Evolutionary conservation across 2,329 filamentous ascomycete genomes (phyloP).

Genomic region (Calonectria pseudoturangicola): DNA sequence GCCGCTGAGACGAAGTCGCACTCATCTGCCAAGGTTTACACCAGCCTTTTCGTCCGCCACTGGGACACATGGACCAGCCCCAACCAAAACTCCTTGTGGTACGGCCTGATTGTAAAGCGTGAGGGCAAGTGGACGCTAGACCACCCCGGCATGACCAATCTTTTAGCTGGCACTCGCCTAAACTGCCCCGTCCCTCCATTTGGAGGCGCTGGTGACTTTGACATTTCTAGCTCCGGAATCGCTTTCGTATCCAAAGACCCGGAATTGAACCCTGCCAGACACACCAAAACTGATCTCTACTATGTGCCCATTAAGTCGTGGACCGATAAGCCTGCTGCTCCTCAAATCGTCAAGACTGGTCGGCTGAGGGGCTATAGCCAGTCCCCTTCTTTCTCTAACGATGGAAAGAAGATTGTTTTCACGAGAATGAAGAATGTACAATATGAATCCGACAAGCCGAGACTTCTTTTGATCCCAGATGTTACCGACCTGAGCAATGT

Average conservation of each 20-base stretch:
- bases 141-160: slow-evolving; percentile 74
- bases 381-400: slow-evolving; percentile 82
- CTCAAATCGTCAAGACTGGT: slow-evolving; percentile 72
- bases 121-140: slow-evolving; percentile 65
- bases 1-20: slow-evolving; percentile 75
- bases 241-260: slow-evolving; percentile 87
- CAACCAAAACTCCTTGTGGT: slow-evolving; percentile 84
- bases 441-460: slow-evolving; percentile 86
- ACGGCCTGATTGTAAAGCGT: slow-evolving; percentile 74
- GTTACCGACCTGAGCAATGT: slow-evolving; percentile 74
- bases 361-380: slow-evolving; percentile 78
- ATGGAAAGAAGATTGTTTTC: slow-evolving; percentile 83
- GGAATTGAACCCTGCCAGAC: slow-evolving; percentile 79
- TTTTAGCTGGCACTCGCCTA: slow-evolving; percentile 75
- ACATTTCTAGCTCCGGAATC: slow-evolving; percentile 79
- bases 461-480: slow-evolving; percentile 79
- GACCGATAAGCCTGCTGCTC: slow-evolving; percentile 70
- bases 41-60: slow-evolving; percentile 85
- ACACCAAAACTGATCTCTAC: slow-evolving; percentile 90
- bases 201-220: slow-evolving; percentile 87
- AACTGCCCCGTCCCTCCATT: slow-evolving; percentile 85
- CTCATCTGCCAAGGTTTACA: slow-evolving; percentile 82
- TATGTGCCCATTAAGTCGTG: slow-evolving; percentile 80
- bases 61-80: slow-evolving; percentile 86
- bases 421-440: slow-evolving; percentile 84